Conservation (phyloP, 2,329 filamentous ascomycete genomes). For the Aureobasidium leucospermi region DNA sequence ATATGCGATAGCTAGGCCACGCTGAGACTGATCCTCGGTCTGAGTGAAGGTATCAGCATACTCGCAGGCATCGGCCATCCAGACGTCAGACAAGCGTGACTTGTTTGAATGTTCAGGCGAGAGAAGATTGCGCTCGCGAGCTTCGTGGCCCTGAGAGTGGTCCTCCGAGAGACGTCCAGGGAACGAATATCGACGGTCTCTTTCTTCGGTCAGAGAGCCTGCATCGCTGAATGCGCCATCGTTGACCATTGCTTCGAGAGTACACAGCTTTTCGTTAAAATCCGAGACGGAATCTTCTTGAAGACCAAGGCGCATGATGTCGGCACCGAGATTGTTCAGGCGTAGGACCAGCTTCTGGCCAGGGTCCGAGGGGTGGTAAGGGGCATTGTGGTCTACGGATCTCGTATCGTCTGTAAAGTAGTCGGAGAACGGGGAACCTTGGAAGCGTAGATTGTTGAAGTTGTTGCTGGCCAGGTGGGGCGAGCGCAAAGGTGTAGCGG, state of each 20-base stretch:
- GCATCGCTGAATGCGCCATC: not conserved
- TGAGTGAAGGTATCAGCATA: slow-evolving; percentile 4
- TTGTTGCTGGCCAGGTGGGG: slow-evolving; percentile 10
- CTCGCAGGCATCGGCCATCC: not conserved
- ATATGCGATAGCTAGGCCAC: not conserved
- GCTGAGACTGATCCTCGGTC: not conserved
- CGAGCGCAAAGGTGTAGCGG: slow-evolving; percentile 16
- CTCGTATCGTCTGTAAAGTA: slow-evolving; percentile 33
- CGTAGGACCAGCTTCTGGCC: slow-evolving; percentile 30
- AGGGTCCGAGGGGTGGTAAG: slow-evolving; percentile 20
- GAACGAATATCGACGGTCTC: slow-evolving; percentile 4
- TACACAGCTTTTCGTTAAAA: slow-evolving; percentile 18
- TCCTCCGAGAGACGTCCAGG: not conserved
- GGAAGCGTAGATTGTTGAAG: slow-evolving; percentile 16
- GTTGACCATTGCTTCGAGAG: slow-evolving; percentile 5
- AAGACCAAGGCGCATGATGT: slow-evolving; percentile 26
- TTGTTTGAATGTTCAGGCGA: slow-evolving; percentile 3
- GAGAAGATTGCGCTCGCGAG: not conserved
- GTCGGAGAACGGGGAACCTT: slow-evolving; percentile 34
- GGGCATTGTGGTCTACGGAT: slow-evolving; percentile 19
- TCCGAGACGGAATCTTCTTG: slow-evolving; percentile 6
- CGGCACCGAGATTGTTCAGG: slow-evolving; percentile 29
- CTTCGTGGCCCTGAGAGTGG: not conserved
- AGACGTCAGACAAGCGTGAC: slow-evolving; percentile 2
- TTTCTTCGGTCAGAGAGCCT: not conserved